Conservation (phyloP, 2,329 filamentous ascomycete genomes). For the Allantophomopsis cytisporea region DNA sequence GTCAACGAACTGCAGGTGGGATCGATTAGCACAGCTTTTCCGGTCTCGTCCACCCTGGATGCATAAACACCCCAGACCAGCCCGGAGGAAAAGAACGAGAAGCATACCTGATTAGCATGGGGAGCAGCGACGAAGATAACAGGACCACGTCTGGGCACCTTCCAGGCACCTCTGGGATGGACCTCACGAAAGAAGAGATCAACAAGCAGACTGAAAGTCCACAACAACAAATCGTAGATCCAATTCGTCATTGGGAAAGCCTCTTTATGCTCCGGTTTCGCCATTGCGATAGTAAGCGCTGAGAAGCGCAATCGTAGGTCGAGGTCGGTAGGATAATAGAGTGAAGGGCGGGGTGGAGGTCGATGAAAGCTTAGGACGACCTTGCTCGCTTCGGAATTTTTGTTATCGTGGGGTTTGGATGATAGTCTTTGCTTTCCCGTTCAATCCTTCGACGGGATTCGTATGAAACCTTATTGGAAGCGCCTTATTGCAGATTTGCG, state of each 20-base stretch:
- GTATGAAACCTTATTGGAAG: too few relatives aligned
- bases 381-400: too few relatives aligned
- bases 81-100: neutral
- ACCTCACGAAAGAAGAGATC: slow-evolving; percentile 98
- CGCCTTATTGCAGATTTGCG: too few relatives aligned
- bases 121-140: slow-evolving; percentile 93
- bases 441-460: too few relatives aligned
- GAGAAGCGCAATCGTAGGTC: too few relatives aligned
- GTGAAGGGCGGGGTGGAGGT: too few relatives aligned
- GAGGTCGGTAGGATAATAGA: too few relatives aligned
- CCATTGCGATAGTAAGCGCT: too few relatives aligned
- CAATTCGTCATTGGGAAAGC: slow-evolving; percentile 57
- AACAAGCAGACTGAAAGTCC: slow-evolving; percentile 67
- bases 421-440: too few relatives aligned
- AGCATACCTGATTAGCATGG: slow-evolving; percentile 79
- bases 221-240: slow-evolving; percentile 68
- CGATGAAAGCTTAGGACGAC: too few relatives aligned
- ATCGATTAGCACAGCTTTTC: neutral
- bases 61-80: neutral
- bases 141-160: slow-evolving; percentile 76
- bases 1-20: slow-evolving; percentile 65
- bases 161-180: slow-evolving; percentile 89
- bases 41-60: neutral
- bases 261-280: slow-evolving; percentile 27
- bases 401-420: too few relatives aligned